Base-by-base conservation (phyloP, 225 moss, liverwort and hornwort species). In the Pseudoscleropodium purum region DNA sequence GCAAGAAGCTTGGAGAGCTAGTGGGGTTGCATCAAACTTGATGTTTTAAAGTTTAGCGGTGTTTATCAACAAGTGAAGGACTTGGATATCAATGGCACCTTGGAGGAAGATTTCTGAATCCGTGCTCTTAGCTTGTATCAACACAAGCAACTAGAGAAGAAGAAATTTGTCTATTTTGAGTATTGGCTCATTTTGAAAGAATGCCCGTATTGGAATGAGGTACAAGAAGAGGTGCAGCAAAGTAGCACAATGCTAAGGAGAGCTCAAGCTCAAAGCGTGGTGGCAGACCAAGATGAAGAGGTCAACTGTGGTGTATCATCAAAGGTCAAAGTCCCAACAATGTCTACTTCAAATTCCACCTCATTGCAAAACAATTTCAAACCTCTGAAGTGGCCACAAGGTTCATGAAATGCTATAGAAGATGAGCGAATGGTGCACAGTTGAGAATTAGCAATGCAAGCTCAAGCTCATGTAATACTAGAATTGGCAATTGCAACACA, bases 331-430 rank as follows among this genome's bases (percentile, higher is more conserved):
- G 6, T 39, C 39, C 24, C 4, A 7, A 0, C 2, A 1, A 1
- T n/a, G 2, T n/a, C n/a, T 1, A n/a, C 4, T 1, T 4, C 7
- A 4, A n/a, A 13, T 69, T 2, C n/a, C 13, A 18, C 62, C 3
- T 13, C 13, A 62, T 2, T 11, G 0, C 2, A 62, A 6, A 5
- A 4, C 12, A 13, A 2, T 24, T 24, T 70, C 7, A 39, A 4
- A 24, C 13, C 7, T 24, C 13, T 70, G 13, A 70, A 70, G 70
- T 0, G 1, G 7, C 13, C n/a, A 13, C 7, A 39, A 24, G n/a
- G 2, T 70, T 70, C 24, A 70, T 0, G 4, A 39, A 7, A 39
- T 24, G 12, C n/a, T 4, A 70, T 39, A 70, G 39, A 39, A 3
- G 7, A 39, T 70, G 70, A 2, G 13, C 4, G 0, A 1, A 24